Base-by-base conservation (phyloP, 768 basidiomycete species). In the Psilocybe tampanensis region DNA sequence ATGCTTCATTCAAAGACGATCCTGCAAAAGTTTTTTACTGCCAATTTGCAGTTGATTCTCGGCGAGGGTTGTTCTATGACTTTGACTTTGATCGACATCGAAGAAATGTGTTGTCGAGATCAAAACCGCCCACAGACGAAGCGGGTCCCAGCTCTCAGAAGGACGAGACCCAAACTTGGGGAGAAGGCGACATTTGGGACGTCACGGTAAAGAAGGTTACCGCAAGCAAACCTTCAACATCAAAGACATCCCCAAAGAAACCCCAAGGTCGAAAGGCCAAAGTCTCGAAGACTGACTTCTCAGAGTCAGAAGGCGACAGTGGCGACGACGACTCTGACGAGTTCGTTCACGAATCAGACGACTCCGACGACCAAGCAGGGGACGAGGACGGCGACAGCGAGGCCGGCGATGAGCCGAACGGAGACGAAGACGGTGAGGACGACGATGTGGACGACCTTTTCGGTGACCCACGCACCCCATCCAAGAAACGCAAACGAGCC, bases 21-120 rank as follows among this genome's bases (percentile, higher is more conserved):
- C 49, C 64, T 2, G 64, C 68, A 17, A 64, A 68, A 17, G 59
- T 52, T 1, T 89, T 85, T 62, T 81, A 77, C 60, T 92, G 90
- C 61, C 75, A 74, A 15, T 72, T 79, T 15, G 89, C 88, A 2
- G 75, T 86, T 11, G 78, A 89, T 61, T 74, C 83, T 1, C 76
- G 72, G 43, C 80, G 82, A 18, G 86, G 88, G 8, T 59, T 89
- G 1, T 90, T 82, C 71, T 90, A 86, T 60, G 72, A 77, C 2
- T 79, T 90, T 58, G 60, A 79, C 44, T 91, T 89, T 89, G 74
- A 78, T 32, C 58, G 57, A 12, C 85, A 86, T 61, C 78, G 70
- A 23, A 47, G 64, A 18, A 59, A 66, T 1, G 82, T 82, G 0
- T 69, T 83, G 19, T 17, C 54, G 18, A 47, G 44, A 1, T 56